Percentiles rank a stretch among this genome's conserved stretches.
Evolutionary conservation across 306 rosid genomes (phyloP).

Genomic region (Begonia peltatifolia): DNA sequence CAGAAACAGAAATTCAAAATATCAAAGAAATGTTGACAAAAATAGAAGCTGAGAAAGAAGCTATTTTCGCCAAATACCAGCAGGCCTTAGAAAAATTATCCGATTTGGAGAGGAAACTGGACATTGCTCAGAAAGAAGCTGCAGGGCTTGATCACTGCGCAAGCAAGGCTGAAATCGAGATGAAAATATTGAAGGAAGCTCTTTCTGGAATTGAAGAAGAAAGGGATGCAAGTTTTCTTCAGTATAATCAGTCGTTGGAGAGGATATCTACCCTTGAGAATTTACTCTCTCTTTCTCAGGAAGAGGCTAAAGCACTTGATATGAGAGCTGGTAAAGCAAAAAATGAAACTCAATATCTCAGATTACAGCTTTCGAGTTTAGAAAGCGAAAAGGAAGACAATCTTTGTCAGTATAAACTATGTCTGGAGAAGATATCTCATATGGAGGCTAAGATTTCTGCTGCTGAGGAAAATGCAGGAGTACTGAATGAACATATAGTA

Average conservation of each 20-base stretch:
- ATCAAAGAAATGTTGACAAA: slow-evolving; percentile 39
- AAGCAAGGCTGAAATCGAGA: slow-evolving; percentile 86
- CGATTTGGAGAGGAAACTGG: slow-evolving; percentile 51
- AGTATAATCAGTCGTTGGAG: slow-evolving; percentile 45
- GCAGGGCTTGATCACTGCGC: slow-evolving; percentile 72
- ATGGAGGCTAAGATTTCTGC: slow-evolving; percentile 53
- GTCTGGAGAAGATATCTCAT: slow-evolving; percentile 56
- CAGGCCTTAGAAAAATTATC: slow-evolving; percentile 58
- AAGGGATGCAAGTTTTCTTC: slow-evolving; percentile 59
- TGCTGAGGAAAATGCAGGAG: slow-evolving; percentile 57
- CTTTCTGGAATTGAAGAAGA: slow-evolving; percentile 45
- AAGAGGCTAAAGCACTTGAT: slow-evolving; percentile 35
- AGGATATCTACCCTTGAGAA: slow-evolving; percentile 55
- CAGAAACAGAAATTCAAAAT: slow-evolving; percentile 43
- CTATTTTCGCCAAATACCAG: slow-evolving; percentile 54
- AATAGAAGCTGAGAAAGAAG: slow-evolving; percentile 69
- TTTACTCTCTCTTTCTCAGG: slow-evolving; percentile 31
- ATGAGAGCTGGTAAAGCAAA: slow-evolving; percentile 56
- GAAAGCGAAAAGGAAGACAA: slow-evolving; percentile 55
- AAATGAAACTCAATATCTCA: slow-evolving; percentile 44
- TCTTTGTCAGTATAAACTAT: slow-evolving; percentile 39
- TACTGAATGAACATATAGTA: slow-evolving; percentile 44
- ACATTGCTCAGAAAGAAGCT: slow-evolving; percentile 34
- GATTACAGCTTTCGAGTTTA: slow-evolving; percentile 43
- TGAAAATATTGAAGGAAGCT: slow-evolving; percentile 59